Conservation (phyloP, 2,329 filamentous ascomycete species). For the Hypoxylon sp. region DNA sequence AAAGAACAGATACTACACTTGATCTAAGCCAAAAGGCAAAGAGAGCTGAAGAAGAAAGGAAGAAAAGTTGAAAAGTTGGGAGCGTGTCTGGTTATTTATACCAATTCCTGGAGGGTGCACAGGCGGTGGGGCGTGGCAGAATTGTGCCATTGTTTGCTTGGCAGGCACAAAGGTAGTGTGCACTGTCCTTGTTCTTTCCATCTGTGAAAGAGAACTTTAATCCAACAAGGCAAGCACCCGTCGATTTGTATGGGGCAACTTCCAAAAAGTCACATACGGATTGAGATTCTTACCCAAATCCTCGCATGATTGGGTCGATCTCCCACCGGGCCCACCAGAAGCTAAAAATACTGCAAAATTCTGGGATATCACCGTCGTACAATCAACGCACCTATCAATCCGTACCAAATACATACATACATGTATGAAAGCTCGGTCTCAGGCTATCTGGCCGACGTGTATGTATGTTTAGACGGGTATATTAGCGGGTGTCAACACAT, state of each 20-base stretch:
- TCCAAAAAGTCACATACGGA: no score
- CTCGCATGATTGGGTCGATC: slow-evolving; percentile 4
- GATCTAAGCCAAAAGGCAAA: slow-evolving; percentile 46
- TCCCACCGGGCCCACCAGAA: not conserved
- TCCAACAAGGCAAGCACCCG: no score
- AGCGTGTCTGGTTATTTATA: slow-evolving; percentile 14
- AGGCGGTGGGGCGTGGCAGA: slow-evolving; percentile 24
- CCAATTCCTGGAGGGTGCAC: not conserved
- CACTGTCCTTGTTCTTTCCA: no score
- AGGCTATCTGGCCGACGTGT: no score
- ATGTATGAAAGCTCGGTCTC: no score
- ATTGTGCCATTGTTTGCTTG: slow-evolving; percentile 23
- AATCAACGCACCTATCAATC: not conserved
- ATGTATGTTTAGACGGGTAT: no score
- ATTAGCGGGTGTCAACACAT: no score
- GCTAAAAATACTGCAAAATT: not conserved
- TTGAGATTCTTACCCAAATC: not conserved
- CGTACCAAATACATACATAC: no score
- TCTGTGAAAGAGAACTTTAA: no score
- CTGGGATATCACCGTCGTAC: not conserved
- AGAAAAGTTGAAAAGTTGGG: not conserved
- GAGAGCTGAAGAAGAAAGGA: slow-evolving; percentile 41
- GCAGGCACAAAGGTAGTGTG: slow-evolving; percentile 3
- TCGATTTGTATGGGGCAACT: no score
- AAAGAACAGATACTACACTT: slow-evolving; percentile 39